phyloP scores from a whole-genome alignment of 805 yeast genomes.

The Candida vaughaniae region DNA sequence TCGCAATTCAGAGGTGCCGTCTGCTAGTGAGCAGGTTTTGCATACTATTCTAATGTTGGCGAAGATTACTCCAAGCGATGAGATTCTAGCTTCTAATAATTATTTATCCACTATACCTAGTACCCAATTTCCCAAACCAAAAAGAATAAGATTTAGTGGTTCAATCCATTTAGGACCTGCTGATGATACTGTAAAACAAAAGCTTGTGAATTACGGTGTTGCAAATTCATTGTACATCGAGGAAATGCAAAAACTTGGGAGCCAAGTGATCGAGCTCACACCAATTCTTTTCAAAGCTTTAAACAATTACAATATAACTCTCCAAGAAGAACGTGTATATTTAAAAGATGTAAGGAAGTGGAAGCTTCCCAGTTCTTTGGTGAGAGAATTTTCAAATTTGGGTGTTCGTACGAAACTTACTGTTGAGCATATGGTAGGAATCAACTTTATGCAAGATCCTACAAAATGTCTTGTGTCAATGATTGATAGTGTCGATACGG shows the following conservation, averaged over 20 bases:
- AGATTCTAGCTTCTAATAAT: background rate
- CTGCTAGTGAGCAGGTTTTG: constrained; percentile 1
- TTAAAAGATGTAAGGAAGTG: background rate
- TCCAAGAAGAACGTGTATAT: too few species aligned
- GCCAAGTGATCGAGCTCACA: constrained; percentile 1
- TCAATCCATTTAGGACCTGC: background rate
- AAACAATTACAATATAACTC: background rate
- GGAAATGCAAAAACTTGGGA: constrained; percentile 1
- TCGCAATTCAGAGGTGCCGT: too few species aligned
- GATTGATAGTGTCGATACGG: background rate
- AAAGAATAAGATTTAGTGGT: background rate
- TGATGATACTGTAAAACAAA: background rate
- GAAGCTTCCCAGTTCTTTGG: background rate
- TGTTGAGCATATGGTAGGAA: constrained; percentile 3
- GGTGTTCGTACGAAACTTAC: background rate
- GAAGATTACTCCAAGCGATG: background rate
- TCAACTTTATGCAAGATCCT: constrained; percentile 10
- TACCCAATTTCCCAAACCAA: background rate
- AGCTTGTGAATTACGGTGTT: constrained; percentile 1
- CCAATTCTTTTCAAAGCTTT: background rate
- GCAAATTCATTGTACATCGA: constrained; percentile 3
- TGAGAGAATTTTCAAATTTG: background rate
- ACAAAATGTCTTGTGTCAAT: constrained; percentile 12
- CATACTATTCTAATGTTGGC: constrained; percentile 2
- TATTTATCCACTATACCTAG: background rate